These are phyloP conservation scores for Nakaseomyces sp. DNA, from an alignment of 1,139 yeast species.

Conservation along the genomic window DNA sequence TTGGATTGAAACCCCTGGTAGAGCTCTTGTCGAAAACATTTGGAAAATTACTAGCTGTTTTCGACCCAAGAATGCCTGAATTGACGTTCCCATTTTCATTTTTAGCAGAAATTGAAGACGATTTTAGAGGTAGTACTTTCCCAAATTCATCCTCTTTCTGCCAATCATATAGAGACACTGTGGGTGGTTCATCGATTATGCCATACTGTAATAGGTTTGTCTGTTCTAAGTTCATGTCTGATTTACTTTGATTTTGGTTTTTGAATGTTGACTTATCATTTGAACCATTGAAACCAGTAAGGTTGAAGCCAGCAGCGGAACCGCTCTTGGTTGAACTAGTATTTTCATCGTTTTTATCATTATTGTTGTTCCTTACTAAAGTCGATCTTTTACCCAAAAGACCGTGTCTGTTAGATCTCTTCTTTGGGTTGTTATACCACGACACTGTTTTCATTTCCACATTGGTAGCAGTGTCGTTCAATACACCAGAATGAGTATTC, in stretches of 20 bases:
- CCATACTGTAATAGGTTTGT: neutral
- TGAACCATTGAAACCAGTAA: neutral
- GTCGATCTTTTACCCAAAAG: conserved; percentile 36
- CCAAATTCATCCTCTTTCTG: conserved; percentile 32
- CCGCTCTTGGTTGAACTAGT: conserved; percentile 24
- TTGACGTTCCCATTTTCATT: neutral
- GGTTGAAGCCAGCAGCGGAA: neutral
- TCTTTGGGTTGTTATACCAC: conserved; percentile 50
- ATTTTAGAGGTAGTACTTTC: conserved; percentile 14
- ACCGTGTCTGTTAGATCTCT: conserved; percentile 48
- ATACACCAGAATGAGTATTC: neutral
- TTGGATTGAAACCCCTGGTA: neutral
- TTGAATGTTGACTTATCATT: neutral
- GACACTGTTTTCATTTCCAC: neutral
- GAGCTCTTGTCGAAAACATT: conserved; percentile 38
- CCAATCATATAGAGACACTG: conserved; percentile 48
- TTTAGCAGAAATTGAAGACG: conserved; percentile 8
- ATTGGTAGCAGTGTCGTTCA: neutral
- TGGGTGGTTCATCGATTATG: conserved; percentile 42
- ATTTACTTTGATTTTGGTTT: neutral
- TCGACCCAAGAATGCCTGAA: neutral
- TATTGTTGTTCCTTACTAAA: neutral
- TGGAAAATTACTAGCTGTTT: conserved; percentile 8
- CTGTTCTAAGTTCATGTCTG: neutral
- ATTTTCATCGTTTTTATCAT: conserved; percentile 7